A percentile compares a stretch with the other conserved stretches of the same genome.
Evolutionary conservation across 345 rosid species (phyloP).

Genomic region (Euphorbia peplus): DNA sequence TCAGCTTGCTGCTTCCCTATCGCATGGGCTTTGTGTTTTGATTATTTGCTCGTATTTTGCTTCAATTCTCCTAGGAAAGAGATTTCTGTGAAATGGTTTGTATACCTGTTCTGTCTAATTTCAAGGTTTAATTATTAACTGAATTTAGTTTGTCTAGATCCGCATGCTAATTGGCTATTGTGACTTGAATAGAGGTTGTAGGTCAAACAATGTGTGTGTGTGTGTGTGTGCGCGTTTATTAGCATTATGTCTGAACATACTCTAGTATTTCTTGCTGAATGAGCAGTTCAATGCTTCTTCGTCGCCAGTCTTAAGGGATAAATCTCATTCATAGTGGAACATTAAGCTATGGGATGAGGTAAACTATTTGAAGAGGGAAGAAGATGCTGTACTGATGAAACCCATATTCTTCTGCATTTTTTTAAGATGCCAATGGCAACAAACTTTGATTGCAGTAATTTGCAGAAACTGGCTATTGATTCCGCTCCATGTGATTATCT

Average conservation of each 20-base stretch:
- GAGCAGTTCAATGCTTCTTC: not conserved
- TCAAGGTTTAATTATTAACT: not conserved
- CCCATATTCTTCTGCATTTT: not conserved
- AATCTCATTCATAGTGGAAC: not conserved
- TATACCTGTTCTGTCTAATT: not conserved
- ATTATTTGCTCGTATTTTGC: not conserved
- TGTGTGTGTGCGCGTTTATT: not conserved
- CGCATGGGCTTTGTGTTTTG: not conserved
- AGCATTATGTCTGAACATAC: not conserved
- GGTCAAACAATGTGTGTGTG: not conserved
- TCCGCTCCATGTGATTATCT: not conserved
- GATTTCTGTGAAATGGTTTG: not conserved
- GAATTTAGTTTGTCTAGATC: not conserved
- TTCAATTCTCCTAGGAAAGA: not conserved
- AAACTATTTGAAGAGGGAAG: not conserved
- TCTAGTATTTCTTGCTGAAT: not conserved
- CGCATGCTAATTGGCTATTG: not conserved
- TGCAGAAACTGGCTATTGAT: not conserved
- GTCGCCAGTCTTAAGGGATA: not conserved
- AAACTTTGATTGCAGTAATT: not conserved
- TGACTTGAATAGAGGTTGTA: not conserved
- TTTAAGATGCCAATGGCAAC: not conserved
- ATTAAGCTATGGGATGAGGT: not conserved
- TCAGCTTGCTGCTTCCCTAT: slow-evolving; percentile 6
- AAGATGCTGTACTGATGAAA: not conserved